These are phyloP conservation scores for Serendipita sp. DNA, from an alignment of 768 basidiomycete genomes.

Conservation along the genomic window DNA sequence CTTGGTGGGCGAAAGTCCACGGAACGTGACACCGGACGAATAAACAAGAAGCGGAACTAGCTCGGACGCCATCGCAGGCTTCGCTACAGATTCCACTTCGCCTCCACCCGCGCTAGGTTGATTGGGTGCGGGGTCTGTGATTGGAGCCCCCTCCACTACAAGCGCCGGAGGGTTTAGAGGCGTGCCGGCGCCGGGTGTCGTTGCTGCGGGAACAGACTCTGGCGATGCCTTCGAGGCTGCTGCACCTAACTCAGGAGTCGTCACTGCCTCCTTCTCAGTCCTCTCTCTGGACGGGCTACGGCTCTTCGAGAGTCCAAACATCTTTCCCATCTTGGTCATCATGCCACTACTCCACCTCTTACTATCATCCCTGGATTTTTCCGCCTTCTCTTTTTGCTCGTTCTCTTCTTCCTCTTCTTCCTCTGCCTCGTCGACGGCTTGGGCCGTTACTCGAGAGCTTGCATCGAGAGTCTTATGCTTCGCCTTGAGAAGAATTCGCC, in stretches of 20 bases:
- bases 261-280: too few species aligned
- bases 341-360: too few species aligned
- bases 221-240: too few species aligned
- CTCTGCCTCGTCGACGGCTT: neutral
- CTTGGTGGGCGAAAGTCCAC: slow-evolving; percentile 73
- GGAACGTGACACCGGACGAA: slow-evolving; percentile 89
- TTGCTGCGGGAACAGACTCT: neutral
- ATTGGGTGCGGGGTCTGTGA: neutral
- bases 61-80: slow-evolving; percentile 43
- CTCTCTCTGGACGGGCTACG: neutral
- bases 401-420: neutral
- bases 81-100: neutral
- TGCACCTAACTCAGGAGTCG: too few species aligned
- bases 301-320: neutral
- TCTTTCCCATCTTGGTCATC: neutral
- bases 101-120: neutral
- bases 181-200: neutral
- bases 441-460: neutral
- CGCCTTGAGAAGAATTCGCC: slow-evolving; percentile 72
- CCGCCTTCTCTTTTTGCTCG: neutral
- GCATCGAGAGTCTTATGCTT: slow-evolving; percentile 37
- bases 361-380: too few species aligned
- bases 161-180: neutral
- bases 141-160: neutral
- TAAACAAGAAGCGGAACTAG: slow-evolving; percentile 73